Evolutionary conservation across 495 filamentous ascomycete species (phyloP).

Genomic region (Neurospora sp.): DNA sequence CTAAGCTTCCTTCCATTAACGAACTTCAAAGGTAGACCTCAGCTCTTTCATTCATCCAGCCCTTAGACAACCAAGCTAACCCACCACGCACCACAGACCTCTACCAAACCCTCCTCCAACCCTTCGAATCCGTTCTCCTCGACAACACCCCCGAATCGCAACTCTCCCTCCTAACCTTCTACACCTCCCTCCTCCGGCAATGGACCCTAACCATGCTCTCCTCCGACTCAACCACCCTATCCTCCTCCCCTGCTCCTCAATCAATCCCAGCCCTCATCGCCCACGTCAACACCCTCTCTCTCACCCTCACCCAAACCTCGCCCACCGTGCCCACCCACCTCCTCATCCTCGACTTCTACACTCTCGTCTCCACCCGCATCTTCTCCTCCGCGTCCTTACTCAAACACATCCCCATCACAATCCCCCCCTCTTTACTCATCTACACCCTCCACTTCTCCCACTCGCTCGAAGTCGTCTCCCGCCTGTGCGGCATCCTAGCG

Average conservation of each 20-base stretch:
- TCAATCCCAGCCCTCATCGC: conserved; percentile 38
- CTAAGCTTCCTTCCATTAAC: conserved; percentile 53
- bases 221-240: conserved; percentile 7
- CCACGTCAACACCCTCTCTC: conserved; percentile 53
- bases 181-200: conserved; percentile 56
- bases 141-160: conserved; percentile 40
- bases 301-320: conserved; percentile 48
- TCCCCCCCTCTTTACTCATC: conserved; percentile 58
- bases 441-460: conserved; percentile 60
- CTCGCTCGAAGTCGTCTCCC: conserved; percentile 55
- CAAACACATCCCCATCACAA: conserved; percentile 46
- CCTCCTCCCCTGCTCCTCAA: conserved; percentile 9
- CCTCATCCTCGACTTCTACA: conserved; percentile 62
- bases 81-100: conserved; percentile 44
- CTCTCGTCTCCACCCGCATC: conserved; percentile 38
- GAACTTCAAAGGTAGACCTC: conserved; percentile 42
- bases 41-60: background rate
- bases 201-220: conserved; percentile 49
- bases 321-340: conserved; percentile 30
- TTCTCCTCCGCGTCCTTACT: conserved; percentile 45
- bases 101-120: conserved; percentile 38
- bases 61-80: background rate
- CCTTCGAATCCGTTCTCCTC: conserved; percentile 50
- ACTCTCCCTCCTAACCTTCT: conserved; percentile 54
- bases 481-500: conserved; percentile 57